Base-by-base conservation (phyloP, 257 asterid species). In the Solanum gracilifrons region DNA sequence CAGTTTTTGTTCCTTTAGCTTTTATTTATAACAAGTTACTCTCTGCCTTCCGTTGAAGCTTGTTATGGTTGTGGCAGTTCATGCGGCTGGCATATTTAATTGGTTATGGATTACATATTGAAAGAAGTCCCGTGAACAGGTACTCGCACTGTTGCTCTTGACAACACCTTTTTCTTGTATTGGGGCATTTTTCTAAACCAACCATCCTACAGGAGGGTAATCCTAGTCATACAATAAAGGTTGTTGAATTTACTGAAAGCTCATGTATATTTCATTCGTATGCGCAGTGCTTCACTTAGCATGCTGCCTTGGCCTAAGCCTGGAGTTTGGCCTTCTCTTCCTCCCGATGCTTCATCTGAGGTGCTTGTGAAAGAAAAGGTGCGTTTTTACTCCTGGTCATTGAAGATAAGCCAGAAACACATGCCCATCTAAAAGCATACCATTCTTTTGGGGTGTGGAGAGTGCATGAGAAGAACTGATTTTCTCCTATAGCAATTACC, bases 241-340 rank as follows among this genome's bases (percentile, higher is more conserved):
- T 37, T 87, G 87, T 79, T 89, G 82, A 82, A 76, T 83, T 86
- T 88, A 87, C 85, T 90, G 77, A 72, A 39, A 79, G 60, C 80
- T 89, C 46, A 86, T 69, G 51, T 73, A 73, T 48, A 80, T 69
- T 84, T 86, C 75, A 75, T 64, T 86, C 66, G 86, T 85, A 48
- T 89, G 89, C 86, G 87, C 95, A 97, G 99, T 90, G 99, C 99
- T 91, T 90, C 98, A 39, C 98, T 97, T 88, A 97, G 99, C 94
- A 96, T 96, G 98, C 92, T 97, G 86, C 97, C 98, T 31, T 97
- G 99, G 99, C 99, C 99, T 58, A 97, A 97, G 93, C 99, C 98
- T 66, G 96, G 94, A 90, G 94, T 93, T 88, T 97, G 99, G 99
- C 99, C 99, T 87, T 89, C 97, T 88, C 95, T 97, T 88, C 99